These are phyloP conservation scores for Umbelopsis isabellina DNA, from an alignment of 192 early-diverging fungal genomes.

Conservation along the genomic window DNA sequence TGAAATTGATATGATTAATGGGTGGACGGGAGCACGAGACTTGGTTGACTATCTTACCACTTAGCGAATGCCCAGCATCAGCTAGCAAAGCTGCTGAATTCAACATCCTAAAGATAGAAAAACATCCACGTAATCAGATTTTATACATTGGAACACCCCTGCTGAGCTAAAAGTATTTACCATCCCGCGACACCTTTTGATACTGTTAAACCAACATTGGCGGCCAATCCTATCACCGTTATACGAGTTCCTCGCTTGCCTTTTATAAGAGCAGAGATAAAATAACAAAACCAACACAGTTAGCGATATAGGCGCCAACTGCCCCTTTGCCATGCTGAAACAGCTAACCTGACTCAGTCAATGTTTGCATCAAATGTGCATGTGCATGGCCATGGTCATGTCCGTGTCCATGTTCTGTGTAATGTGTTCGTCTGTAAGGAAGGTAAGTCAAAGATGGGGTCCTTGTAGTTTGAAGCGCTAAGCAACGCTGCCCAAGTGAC, in stretches of 20 bases:
- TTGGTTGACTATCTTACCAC: constrained; percentile 38
- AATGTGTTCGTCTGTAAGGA: constrained; percentile 18
- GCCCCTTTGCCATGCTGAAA: background rate
- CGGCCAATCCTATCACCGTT: constrained; percentile 66
- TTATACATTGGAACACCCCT: background rate
- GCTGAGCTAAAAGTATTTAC: constrained; percentile 27
- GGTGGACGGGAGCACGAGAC: background rate
- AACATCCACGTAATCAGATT: background rate
- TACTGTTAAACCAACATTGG: constrained; percentile 64
- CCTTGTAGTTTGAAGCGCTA: background rate
- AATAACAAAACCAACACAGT: background rate
- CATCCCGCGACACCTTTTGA: constrained; percentile 68
- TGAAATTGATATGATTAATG: background rate
- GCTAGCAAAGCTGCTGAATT: constrained; percentile 81
- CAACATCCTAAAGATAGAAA: constrained; percentile 45
- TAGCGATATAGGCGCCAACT: background rate
- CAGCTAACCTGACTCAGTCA: constrained; percentile 25
- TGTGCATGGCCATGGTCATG: constrained; percentile 32
- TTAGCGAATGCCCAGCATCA: constrained; percentile 80
- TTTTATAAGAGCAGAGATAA: background rate
- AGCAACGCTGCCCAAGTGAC: background rate
- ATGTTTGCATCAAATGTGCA: constrained; percentile 23
- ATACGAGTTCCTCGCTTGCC: constrained; percentile 64
- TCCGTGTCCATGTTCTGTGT: constrained; percentile 27
- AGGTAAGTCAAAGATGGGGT: too few relatives aligned